A percentile compares a stretch with the other conserved stretches of the same genome.
These are phyloP conservation scores for Bruguiera gymnorhiza DNA, from an alignment of 345 rosid species.

Conservation along the genomic window DNA sequence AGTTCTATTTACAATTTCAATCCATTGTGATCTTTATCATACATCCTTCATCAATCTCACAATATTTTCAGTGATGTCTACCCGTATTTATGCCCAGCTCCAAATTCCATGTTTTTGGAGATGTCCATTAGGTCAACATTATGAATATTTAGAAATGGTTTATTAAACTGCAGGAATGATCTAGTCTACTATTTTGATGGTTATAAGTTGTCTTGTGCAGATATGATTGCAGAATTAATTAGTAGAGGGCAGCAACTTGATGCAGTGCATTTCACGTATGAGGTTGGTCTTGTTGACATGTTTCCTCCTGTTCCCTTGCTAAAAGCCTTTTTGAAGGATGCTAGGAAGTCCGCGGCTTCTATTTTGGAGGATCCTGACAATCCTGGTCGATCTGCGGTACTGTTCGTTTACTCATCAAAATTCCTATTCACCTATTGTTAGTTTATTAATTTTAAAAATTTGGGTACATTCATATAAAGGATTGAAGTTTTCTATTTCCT, in stretches of 20 bases:
- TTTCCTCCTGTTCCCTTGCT: slow-evolving; percentile 90
- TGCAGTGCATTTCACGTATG: slow-evolving; percentile 95
- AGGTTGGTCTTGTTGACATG: slow-evolving; percentile 79
- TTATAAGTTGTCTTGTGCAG: slow-evolving; percentile 31
- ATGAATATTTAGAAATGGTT: no score
- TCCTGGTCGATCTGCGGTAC: slow-evolving; percentile 88
- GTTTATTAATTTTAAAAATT: background rate
- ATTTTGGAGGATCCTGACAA: slow-evolving; percentile 80
- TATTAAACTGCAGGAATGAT: background rate
- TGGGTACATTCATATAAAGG: background rate
- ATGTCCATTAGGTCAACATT: background rate
- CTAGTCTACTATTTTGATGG: background rate
- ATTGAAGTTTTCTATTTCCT: slow-evolving; percentile 1
- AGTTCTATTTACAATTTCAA: no score
- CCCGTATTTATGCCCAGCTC: background rate
- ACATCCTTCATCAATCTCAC: no score
- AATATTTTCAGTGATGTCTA: background rate
- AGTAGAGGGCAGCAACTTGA: slow-evolving; percentile 94
- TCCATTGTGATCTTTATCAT: no score
- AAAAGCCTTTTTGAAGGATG: slow-evolving; percentile 80
- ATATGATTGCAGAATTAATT: slow-evolving; percentile 83
- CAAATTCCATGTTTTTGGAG: background rate
- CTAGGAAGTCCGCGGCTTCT: slow-evolving; percentile 83
- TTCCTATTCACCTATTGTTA: background rate
- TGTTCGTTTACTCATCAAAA: slow-evolving; percentile 1